Evolutionary conservation across 2,329 filamentous ascomycete species (phyloP), one percentile per base, ranked within the genome.

Genomic region (Lasiodiplodia theobromae): DNA sequence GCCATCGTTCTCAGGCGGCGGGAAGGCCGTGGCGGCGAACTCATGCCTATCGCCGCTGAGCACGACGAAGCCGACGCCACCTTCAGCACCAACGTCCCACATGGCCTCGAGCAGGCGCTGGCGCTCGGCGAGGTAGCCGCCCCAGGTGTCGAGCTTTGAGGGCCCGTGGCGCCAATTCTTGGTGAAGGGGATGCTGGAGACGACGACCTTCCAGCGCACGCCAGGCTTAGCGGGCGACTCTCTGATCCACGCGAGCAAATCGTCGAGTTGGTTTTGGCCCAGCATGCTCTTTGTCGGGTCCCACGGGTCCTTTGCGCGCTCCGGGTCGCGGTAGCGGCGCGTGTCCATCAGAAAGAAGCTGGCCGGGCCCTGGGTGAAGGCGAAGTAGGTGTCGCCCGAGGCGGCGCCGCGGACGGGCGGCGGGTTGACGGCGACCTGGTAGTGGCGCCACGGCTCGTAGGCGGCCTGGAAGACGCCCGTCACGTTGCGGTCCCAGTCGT

Each of bases 281-380:
- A 99, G 89, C 90, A 99, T 97, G 0, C 93, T 93, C 79, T 97
- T 97, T 37, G 88, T 84, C 0, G 85, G 80, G 53, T 87, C 86
- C 40, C 89, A 86, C 54, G 86, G 86, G 7, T 90, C 84, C 10
- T 87, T 82, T 12, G 82, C 80, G 75, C 89, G 90, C 72, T 85
- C 88, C 5, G 91, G 80, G 16, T 87, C 94, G 57, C 95, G 91
- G 77, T 97, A 96, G 49, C 92, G 91, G 65, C 96, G 89, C 0
- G 95, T 97, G 77, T 99, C 96, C 63, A 97, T 85, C 83, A 99
- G 89, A 84, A 98, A 99, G 82, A 98, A 97, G 49, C 92, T 91
- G 0, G 93, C 94, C 0, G 95, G 95, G 0, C 96, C 96, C 77
- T 97, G 92, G 1, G 88, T 88, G 79, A 99, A 99, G 25, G 90